Conservation (phyloP, 805 yeast genomes). For the Ogataea pilisensis region DNA sequence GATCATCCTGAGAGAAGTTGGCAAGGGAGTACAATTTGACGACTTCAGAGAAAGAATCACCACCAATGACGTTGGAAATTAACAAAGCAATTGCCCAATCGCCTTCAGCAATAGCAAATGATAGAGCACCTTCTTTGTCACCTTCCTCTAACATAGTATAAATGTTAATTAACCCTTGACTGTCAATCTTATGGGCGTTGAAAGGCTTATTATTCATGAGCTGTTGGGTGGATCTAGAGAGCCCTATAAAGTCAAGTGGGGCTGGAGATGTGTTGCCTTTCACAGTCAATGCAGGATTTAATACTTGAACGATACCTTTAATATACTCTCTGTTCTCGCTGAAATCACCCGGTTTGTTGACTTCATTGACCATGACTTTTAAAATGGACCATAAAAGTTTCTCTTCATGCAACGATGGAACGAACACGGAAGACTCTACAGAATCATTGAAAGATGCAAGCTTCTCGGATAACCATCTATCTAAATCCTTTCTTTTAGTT, state of each 20-base stretch:
- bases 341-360: conserved; percentile 27
- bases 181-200: conserved; percentile 26
- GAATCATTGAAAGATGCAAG: conserved; percentile 15
- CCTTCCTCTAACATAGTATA: conserved; percentile 52
- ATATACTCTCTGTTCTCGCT: conserved; percentile 25
- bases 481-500: conserved; percentile 61
- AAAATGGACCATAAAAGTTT: conserved; percentile 28
- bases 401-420: conserved; percentile 14
- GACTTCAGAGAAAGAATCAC: conserved; percentile 41
- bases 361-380: conserved; percentile 19
- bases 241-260: conserved; percentile 15
- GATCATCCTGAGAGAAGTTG: conserved; percentile 17
- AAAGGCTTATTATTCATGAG: conserved; percentile 11
- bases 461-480: conserved; percentile 56
- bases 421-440: conserved; percentile 7
- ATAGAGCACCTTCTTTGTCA: conserved; percentile 60
- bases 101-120: conserved; percentile 53
- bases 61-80: conserved; percentile 62
- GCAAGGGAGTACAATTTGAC: conserved; percentile 36
- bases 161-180: conserved; percentile 25
- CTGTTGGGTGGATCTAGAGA: conserved; percentile 13
- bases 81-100: conserved; percentile 79
- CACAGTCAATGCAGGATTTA: conserved; percentile 39
- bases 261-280: conserved; percentile 4
- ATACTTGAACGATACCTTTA: conserved; percentile 31